Evolutionary conservation across 441 rosid species (phyloP).

Genomic region (Pelargonium citronellum): DNA sequence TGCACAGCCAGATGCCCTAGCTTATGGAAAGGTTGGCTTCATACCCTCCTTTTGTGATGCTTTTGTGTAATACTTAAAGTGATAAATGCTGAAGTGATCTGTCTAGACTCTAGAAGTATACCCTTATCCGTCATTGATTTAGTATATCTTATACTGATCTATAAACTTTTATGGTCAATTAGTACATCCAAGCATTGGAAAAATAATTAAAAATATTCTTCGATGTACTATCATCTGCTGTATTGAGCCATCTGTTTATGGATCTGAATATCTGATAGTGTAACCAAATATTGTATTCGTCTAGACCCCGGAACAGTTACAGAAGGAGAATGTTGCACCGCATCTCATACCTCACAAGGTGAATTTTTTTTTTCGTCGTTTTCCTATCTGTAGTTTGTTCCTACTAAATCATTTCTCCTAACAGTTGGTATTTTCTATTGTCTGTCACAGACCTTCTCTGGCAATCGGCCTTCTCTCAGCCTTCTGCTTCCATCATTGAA

Average conservation of each 20-base stretch:
- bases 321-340: slow-evolving; percentile 58
- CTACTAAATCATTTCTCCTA: slow-evolving; percentile 12
- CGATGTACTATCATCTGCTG: background rate
- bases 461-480: slow-evolving; percentile 89
- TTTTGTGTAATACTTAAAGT: background rate
- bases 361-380: slow-evolving; percentile 8
- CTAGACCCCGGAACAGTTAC: slow-evolving; percentile 80
- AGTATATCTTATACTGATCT: background rate
- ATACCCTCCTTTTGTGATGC: background rate
- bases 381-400: background rate
- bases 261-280: slow-evolving; percentile 13
- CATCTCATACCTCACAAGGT: slow-evolving; percentile 95
- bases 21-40: slow-evolving; percentile 76
- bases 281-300: slow-evolving; percentile 19
- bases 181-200: background rate
- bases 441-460: slow-evolving; percentile 62
- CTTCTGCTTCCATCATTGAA: slow-evolving; percentile 72
- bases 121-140: background rate
- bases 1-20: slow-evolving; percentile 97
- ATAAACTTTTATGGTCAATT: background rate
- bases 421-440: background rate
- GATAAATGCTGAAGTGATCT: no score
- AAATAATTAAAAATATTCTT: background rate
- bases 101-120: background rate
- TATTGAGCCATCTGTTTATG: slow-evolving; percentile 10